phyloP scores from a whole-genome alignment of 2,329 filamentous ascomycete genomes.

The Botrytis aclada region DNA sequence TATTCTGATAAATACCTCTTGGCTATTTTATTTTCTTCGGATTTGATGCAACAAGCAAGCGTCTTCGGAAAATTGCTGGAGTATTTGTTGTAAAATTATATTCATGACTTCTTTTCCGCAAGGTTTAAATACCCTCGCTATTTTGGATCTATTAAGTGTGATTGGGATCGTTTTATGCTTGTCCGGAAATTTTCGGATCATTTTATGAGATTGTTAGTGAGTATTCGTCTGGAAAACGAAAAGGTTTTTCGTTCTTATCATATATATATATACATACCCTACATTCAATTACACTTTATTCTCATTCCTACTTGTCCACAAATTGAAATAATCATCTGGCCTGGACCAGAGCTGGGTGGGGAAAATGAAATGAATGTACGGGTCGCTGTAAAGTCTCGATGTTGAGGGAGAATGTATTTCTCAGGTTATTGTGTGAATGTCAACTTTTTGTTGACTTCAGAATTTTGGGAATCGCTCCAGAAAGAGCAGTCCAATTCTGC shows the following conservation, averaged over 20 bases:
- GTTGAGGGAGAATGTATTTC: not conserved
- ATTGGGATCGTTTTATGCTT: not conserved
- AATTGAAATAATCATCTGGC: not conserved
- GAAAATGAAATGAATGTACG: not conserved
- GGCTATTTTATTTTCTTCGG: not conserved
- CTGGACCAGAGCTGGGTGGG: not conserved
- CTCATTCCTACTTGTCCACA: not conserved
- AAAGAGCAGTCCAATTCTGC: not conserved
- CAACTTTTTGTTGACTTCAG: not conserved
- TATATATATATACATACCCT: too few species aligned
- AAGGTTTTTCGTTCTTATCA: not conserved
- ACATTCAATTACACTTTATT: not conserved
- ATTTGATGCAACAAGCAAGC: not conserved
- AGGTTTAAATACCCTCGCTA: not conserved
- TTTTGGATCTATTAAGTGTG: not conserved
- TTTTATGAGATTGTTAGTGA: not conserved
- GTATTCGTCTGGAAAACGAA: not conserved
- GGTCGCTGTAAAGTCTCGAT: not conserved
- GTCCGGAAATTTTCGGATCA: not conserved
- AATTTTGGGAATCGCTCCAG: not conserved
- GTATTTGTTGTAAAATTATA: not conserved
- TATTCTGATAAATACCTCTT: not conserved
- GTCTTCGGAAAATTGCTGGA: not conserved
- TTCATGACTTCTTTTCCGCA: not conserved
- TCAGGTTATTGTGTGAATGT: not conserved